Base-by-base conservation (phyloP, 805 yeast genomes). In the Spathaspora boniae region DNA sequence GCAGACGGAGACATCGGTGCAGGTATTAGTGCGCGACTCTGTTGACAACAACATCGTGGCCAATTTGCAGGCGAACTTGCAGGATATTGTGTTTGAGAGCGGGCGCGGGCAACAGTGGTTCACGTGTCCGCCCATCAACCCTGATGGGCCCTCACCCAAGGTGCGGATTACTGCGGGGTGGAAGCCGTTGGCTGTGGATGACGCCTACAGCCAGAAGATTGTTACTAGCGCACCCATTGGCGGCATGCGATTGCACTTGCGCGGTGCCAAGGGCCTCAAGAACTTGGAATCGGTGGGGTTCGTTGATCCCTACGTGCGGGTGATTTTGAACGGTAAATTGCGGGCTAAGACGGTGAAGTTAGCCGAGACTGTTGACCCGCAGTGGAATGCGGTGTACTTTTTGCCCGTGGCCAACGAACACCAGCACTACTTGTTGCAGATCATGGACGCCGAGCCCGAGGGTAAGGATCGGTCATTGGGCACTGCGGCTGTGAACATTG, bases 291-390 rank as follows among this genome's bases (percentile, higher is more conserved):
- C 79, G 11, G 72, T 82, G 33, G 91, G 93, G 37, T 76, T 72
- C 38, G 78, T 83, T 48, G 89, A 85, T 57, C 93, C 94, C 4
- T 84, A 82, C 48, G 77, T 81, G 26, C 70, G 74, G 40, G 68
- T 83, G 7, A 49, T 74, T 24, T 56, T 76, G 39, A 78, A 80
- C 48, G 83, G 82, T 45, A 74, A 74, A 51, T 50, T 74, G 26
- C 70, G 68, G 41, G 82, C 71, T 36, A 69, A 65, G 43, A 78
- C 93, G 2, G 52, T 62, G 1, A 74, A 74, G 37, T 72, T 72
- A 45, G 73, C 77, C 9, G 70, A 75, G 32, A 68, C 78, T 2
- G 51, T 68, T 22, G 62, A 75, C 39, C 89, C 91, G 3, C 46
- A 50, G n/a, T 85, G 72, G 58, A 71, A 82, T 48, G 71, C 72